Evolutionary conservation across 805 yeast species (phyloP), one percentile per base, ranked within the genome.

Genomic region (Starmerella roubikii): DNA sequence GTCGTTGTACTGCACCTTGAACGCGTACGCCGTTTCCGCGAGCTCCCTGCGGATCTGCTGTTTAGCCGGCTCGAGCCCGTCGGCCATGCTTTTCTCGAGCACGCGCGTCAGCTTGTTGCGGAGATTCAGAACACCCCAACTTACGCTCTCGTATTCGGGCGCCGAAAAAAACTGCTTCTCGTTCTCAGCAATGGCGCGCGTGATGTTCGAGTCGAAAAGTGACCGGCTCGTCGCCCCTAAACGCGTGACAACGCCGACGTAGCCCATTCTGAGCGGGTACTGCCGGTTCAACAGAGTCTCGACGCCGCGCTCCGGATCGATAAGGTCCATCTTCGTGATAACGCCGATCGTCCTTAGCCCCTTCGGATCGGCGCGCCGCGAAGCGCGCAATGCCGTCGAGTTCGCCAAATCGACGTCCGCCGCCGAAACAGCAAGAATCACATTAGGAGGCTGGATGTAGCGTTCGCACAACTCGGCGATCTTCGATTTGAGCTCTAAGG

Each of bases 351-450:
- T 91, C 57, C 99, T 71, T 54, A 83, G 88, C 34, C 99, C 98
- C 34, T 74, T 68, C 15, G 98, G 98, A 57, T 91, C 99, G 0
- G 91, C 86, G 13, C 67, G 44, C 47, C 86, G 78, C 6, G 94
- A 79, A 0, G 98, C 96, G 40, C 93, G 67, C 42, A 91, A 69
- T 0, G 98, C 97, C 1, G 95, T 73, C 24, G 96, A 84, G 58
- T 91, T 91, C 0, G 98, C 98, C 52, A 91, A 65, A 64, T 91
- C 99, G 2, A 91, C 99, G 60, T 91, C 97, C 0, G 98, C 98
- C 0, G 98, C 84, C 10, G 94, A 83, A 20, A 93, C 91, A 0
- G 98, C 98, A 51, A 91, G 66, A 30, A 91, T 91, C 37, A 91
- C 83, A 54, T 91, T 91, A 18, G 99, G 99, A 13, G 79, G 77